Base-by-base conservation (phyloP, 192 early-diverging fungal genomes). In the Linnemannia elongata region DNA sequence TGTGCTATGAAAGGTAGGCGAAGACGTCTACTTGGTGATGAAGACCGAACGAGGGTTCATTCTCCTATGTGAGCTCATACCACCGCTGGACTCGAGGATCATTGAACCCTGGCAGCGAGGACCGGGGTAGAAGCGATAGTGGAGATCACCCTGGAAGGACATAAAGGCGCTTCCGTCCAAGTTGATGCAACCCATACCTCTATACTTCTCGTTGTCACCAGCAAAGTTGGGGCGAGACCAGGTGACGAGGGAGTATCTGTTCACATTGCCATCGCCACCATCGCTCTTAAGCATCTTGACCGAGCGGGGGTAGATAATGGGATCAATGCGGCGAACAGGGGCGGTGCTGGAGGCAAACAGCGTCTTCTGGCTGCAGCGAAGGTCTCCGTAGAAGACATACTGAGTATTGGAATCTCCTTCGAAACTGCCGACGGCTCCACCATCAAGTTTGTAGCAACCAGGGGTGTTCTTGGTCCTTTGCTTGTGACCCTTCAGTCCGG, bases 361-460 rank as follows among this genome's bases (percentile, higher is more conserved):
- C 9, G 36, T 41, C 8, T n/a, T 73, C 6, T 35, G 18, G 5
- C 44, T 55, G 52, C 79, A 86, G 36, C 38, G 20, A 17, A 52
- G 15, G 52, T 78, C 79, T 8, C 45, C 30, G 27, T 78, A 86
- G 39, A 86, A 86, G 27, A 18, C 75, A 36, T 86, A 87, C n/a
- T 68, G 76, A 0, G 10, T 15, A 1, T 52, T 47, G 20, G 20
- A 33, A 36, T 20, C 24, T 33, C 79, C 79, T 3, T 87, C 84
- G 60, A 73, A 81, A 44, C 84, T 81, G 3, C 70, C 84, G n/a
- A 86, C 79, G 27, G 84, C 84, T 15, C 79, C 79, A 35, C 84
- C 75, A 41, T 81, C 76, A 20, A 86, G 75, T 30, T 33, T 39
- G 71, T 86, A 86, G 47, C 84, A 87, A 18, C 84, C 84, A 6